Base-by-base conservation (phyloP, 2,329 filamentous ascomycete species). In the Fonsecaea pugnacius region DNA sequence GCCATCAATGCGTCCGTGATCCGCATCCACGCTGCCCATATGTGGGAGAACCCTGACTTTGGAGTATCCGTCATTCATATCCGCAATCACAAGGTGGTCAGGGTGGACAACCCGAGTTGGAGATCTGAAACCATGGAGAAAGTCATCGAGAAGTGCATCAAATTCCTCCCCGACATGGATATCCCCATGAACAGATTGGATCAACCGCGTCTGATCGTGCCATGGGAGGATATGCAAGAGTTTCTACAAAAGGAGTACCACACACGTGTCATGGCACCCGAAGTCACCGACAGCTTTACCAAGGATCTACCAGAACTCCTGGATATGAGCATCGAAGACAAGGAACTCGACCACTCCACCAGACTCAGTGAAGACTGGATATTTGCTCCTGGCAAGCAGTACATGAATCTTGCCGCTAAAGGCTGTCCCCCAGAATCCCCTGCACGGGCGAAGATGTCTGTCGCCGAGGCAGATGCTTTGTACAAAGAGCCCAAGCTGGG, bases 161-260 rank as follows among this genome's bases (percentile, higher is more conserved):
- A 79, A 14, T 76, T 81, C 56, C 73, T 89, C 24, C 87, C 87
- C 4, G 86, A 89, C 66, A 83, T 89, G 73, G 86, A 89, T 72
- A 87, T 89, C 78, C 83, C 86, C 10, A 85, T 89, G 76, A 89
- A 89, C 71, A 79, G 82, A 58, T 80, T 87, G 75, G 87, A 89
- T 72, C 85, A 89, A 72, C 82, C 87, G 32, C 80, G 87, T 24
- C 73, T 90, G n/a, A 75, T 89, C 33, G 84, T 87, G 2, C 81
- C 85, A 9, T 86, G 82, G 76, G 81, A 88, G 60, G 78, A 83
- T 14, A 81, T 89, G 61, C 78, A 83, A 27, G 76, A 76, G 27
- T 76, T 85, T 55, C 78, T 88, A 9, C 75, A 75, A 7, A 76
- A 78, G 53, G 86, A 87, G 70, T 75, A 75, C 61, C 73, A 74